Evolutionary conservation across 2,329 filamentous ascomycete genomes (phyloP).

Genomic region (Coleophoma cylindrospora): DNA sequence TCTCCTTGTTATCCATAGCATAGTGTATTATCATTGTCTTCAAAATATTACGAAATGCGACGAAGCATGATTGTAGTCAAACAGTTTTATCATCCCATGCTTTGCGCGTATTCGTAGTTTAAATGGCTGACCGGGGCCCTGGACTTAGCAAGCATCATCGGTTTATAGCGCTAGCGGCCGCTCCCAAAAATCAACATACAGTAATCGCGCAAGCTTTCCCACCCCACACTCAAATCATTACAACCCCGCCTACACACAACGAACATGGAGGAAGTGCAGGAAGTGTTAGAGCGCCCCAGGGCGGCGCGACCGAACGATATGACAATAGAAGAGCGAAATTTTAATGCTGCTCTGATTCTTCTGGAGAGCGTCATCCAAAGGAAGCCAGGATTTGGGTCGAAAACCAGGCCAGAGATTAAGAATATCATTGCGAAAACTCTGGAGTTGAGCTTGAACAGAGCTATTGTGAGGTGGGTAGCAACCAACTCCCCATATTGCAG

Average conservation of each 20-base stretch:
- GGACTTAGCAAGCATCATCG: too few relatives aligned
- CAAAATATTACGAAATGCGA: too few relatives aligned
- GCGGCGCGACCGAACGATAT: conserved; percentile 24
- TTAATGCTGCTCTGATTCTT: conserved; percentile 54
- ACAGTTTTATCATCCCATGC: too few relatives aligned
- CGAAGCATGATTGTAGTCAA: too few relatives aligned
- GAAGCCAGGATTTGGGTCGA: conserved; percentile 50
- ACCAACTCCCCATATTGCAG: too few relatives aligned
- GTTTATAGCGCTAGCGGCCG: too few relatives aligned
- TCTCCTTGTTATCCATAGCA: too few relatives aligned
- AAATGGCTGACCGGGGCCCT: too few relatives aligned
- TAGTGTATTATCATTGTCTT: too few relatives aligned
- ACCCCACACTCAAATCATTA: neutral
- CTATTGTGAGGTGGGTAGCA: conserved; percentile 48
- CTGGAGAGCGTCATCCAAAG: conserved; percentile 57
- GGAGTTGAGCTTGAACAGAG: conserved; percentile 55
- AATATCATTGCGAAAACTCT: conserved; percentile 55
- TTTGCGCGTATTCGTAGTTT: too few relatives aligned
- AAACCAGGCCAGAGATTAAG: conserved; percentile 48
- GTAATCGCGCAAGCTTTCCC: too few relatives aligned
- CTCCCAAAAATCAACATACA: too few relatives aligned
- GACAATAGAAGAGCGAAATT: conserved; percentile 60
- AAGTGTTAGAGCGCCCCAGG: neutral
- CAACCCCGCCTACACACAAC: neutral
- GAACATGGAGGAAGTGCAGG: neutral